A percentile compares a stretch with the other conserved stretches of the same genome.
phyloP scores from a whole-genome alignment of 2,329 filamentous ascomycete genomes.

The Monosporascus sp. region DNA sequence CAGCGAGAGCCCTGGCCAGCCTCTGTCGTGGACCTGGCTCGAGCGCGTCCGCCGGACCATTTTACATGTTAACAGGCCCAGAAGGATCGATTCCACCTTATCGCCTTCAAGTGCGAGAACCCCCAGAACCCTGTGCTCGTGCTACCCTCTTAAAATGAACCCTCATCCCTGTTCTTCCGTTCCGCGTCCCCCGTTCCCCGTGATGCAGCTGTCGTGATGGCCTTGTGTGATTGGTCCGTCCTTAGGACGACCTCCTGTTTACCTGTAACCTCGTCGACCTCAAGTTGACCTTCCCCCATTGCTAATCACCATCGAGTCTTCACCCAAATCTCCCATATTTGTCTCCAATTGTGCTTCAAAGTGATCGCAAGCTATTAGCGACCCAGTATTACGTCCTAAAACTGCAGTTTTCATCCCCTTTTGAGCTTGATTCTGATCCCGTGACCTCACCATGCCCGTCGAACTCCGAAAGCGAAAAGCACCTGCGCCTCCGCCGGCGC shows the following conservation, averaged over 20 bases:
- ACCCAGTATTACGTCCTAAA: constrained; percentile 6
- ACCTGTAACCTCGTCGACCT: constrained; percentile 23
- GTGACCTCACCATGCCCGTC: constrained; percentile 31
- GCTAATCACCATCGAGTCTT: constrained; percentile 12
- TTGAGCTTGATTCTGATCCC: constrained; percentile 6
- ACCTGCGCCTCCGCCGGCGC: constrained; percentile 32
- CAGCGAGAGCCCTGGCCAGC: no score
- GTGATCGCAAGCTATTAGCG: constrained; percentile 15
- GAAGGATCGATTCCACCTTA: background rate
- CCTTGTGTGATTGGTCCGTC: constrained; percentile 16
- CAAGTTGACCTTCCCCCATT: constrained; percentile 16
- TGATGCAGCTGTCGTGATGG: constrained; percentile 18
- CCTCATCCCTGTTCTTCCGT: background rate
- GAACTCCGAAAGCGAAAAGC: constrained; percentile 43
- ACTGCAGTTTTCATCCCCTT: constrained; percentile 2
- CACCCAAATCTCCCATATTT: constrained; percentile 9
- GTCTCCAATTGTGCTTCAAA: constrained; percentile 3
- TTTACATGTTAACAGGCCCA: background rate
- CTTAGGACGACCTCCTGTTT: constrained; percentile 25
- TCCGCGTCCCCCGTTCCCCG: constrained; percentile 4
- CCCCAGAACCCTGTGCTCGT: background rate
- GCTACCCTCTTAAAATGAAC: background rate
- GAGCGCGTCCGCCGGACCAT: background rate
- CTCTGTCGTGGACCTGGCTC: background rate
- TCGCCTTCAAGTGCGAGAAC: background rate